These are phyloP conservation scores for Diddensiella transvaalensis DNA, from an alignment of 805 yeast genomes.

Conservation along the genomic window DNA sequence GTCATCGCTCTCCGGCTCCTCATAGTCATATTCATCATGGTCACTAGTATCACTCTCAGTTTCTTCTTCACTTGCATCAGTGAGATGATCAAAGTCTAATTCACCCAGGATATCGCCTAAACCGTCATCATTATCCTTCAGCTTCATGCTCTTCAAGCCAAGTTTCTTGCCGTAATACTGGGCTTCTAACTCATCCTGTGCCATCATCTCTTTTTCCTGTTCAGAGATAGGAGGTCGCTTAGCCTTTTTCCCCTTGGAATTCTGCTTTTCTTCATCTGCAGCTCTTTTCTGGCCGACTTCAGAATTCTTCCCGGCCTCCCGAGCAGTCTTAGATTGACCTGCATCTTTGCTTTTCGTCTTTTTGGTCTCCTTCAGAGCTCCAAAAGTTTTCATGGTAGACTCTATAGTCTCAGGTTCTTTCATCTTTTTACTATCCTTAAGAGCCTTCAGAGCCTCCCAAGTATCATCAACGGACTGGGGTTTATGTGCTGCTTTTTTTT, in stretches of 20 bases:
- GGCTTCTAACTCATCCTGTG: slow-evolving; percentile 72
- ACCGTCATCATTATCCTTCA: slow-evolving; percentile 56
- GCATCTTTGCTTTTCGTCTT: slow-evolving; percentile 7
- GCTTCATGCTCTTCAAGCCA: slow-evolving; percentile 57
- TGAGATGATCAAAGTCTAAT: slow-evolving; percentile 27
- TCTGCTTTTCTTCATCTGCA: slow-evolving; percentile 17
- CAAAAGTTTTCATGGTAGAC: slow-evolving; percentile 37
- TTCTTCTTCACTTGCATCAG: slow-evolving; percentile 16
- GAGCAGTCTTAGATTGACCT: slow-evolving; percentile 20
- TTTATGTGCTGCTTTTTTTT: slow-evolving; percentile 26
- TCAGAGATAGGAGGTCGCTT: slow-evolving; percentile 32
- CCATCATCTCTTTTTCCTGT: slow-evolving; percentile 46
- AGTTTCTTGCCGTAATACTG: slow-evolving; percentile 78
- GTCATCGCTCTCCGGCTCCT: slow-evolving; percentile 16
- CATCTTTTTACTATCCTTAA: slow-evolving; percentile 34
- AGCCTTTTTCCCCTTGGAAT: slow-evolving; percentile 10
- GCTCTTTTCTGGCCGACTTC: slow-evolving; percentile 20
- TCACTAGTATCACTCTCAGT: background rate
- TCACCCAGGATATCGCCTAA: slow-evolving; percentile 74
- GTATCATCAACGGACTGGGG: slow-evolving; percentile 35
- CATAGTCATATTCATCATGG: slow-evolving; percentile 12
- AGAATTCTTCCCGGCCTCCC: slow-evolving; percentile 26
- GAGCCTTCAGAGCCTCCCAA: slow-evolving; percentile 38
- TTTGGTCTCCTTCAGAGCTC: slow-evolving; percentile 37
- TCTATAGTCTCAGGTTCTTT: slow-evolving; percentile 29